phyloP scores from a whole-genome alignment of 768 basidiomycete genomes.

The Roridomyces roridus region DNA sequence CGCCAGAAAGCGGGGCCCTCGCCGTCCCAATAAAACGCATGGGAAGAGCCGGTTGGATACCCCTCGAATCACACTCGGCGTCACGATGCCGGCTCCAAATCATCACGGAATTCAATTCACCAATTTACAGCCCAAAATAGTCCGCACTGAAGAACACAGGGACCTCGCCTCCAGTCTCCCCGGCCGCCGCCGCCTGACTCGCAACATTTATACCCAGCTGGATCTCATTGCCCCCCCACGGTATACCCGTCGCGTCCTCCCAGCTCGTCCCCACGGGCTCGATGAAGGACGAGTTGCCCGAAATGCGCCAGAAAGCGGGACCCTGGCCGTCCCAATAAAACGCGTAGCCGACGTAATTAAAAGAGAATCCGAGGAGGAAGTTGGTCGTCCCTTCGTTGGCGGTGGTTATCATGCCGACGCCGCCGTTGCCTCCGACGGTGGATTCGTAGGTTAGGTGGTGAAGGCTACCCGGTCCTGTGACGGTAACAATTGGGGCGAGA shows the following conservation, averaged over 20 bases:
- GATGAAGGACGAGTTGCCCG: constrained; percentile 14
- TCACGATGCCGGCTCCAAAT: too few relatives aligned
- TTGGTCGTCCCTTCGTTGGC: not conserved
- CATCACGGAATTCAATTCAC: too few relatives aligned
- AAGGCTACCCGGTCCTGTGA: constrained; percentile 1
- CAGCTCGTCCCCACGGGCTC: too few relatives aligned
- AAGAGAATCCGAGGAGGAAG: constrained; percentile 4
- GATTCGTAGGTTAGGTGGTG: constrained; percentile 7
- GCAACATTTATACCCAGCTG: too few relatives aligned
- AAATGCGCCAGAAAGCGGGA: constrained; percentile 2
- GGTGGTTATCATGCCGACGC: not conserved
- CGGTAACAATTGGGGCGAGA: constrained; percentile 14
- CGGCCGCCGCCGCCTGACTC: too few relatives aligned
- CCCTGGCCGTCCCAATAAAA: constrained; percentile 14
- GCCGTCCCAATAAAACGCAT: constrained; percentile 16
- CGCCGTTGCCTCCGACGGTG: not conserved
- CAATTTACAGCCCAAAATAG: too few relatives aligned
- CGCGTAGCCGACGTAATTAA: not conserved
- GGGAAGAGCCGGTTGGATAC: too few relatives aligned
- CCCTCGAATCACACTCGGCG: too few relatives aligned
- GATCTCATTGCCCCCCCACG: too few relatives aligned
- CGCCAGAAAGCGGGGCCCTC: constrained; percentile 3
- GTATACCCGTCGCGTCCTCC: too few relatives aligned
- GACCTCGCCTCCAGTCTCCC: too few relatives aligned
- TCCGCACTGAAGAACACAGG: too few relatives aligned